A percentile compares a stretch with the other conserved stretches of the same genome.
Conservation (phyloP, 176 grass and related monocot genomes). For the Eragrostis nindensis region DNA sequence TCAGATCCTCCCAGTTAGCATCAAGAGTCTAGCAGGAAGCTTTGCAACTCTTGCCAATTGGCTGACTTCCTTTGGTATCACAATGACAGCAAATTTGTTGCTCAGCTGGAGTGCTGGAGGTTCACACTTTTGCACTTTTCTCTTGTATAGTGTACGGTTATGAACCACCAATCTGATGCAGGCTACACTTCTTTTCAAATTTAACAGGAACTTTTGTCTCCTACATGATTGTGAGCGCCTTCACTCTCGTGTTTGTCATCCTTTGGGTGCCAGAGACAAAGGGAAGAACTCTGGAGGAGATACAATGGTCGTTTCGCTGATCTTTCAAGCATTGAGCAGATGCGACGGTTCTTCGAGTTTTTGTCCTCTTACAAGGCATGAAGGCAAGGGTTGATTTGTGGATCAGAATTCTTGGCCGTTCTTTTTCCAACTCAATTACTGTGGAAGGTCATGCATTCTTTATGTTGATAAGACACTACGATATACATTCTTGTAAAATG, state of each 20-base stretch:
- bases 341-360: constrained; percentile 12
- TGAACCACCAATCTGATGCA: constrained; percentile 21
- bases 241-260: constrained; percentile 71
- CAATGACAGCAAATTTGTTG: constrained; percentile 91
- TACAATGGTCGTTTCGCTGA: constrained; percentile 87
- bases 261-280: constrained; percentile 96
- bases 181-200: constrained; percentile 5
- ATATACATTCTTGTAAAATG: constrained; percentile 35
- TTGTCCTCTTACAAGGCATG: neutral
- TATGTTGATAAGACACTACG: constrained; percentile 24
- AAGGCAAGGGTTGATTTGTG: constrained; percentile 8
- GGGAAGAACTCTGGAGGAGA: constrained; percentile 95
- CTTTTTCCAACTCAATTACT: constrained; percentile 2
- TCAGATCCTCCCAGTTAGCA: constrained; percentile 75
- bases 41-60: constrained; percentile 89
- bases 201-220: constrained; percentile 72
- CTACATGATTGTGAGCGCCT: constrained; percentile 68
- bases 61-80: constrained; percentile 80
- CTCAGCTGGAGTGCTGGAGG: constrained; percentile 92
- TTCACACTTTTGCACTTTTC: constrained; percentile 17
- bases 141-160: neutral
- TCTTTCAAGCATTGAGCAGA: neutral
- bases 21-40: constrained; percentile 91
- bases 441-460: constrained; percentile 22
- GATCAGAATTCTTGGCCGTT: neutral